phyloP scores from a whole-genome alignment of 1,284 basidiomycete genomes.

The Moniliella sp. region DNA sequence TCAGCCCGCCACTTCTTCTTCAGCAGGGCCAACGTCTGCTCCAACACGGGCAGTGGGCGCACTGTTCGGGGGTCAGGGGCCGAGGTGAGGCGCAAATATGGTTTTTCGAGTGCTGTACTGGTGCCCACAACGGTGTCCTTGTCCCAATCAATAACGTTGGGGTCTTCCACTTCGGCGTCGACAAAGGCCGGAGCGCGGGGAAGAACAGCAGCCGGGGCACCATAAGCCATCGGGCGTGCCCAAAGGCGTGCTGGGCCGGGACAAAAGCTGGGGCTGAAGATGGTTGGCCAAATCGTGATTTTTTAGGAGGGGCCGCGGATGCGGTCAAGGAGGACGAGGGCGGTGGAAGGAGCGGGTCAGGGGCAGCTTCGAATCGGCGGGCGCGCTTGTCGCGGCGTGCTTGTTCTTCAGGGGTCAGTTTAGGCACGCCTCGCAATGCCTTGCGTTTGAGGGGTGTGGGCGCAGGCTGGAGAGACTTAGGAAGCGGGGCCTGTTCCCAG shows the following conservation, averaged over 20 bases:
- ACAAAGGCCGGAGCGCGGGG: background rate
- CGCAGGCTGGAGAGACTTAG: slow-evolving; percentile 17
- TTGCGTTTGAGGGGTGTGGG: slow-evolving; percentile 34
- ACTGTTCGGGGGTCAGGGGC: slow-evolving; percentile 87
- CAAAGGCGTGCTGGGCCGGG: too few species aligned
- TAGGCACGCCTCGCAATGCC: background rate
- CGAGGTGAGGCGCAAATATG: slow-evolving; percentile 79
- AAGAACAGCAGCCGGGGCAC: background rate
- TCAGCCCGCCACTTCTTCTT: slow-evolving; percentile 73
- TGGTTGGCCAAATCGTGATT: background rate
- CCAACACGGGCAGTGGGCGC: slow-evolving; percentile 61
- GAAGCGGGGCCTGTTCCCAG: slow-evolving; percentile 56
- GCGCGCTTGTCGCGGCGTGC: background rate
- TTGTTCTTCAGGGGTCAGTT: background rate
- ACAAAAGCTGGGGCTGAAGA: slow-evolving; percentile 28
- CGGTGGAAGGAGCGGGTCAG: background rate
- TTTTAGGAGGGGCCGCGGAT: background rate
- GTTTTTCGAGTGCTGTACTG: slow-evolving; percentile 69
- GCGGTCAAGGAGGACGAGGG: background rate
- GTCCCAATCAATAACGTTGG: slow-evolving; percentile 81
- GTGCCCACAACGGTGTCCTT: slow-evolving; percentile 80
- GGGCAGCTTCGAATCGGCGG: background rate
- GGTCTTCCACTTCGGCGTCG: slow-evolving; percentile 39
- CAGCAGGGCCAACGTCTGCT: slow-evolving; percentile 63
- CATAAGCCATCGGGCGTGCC: background rate